A percentile compares a stretch with the other conserved stretches of the same genome.
These are phyloP conservation scores for Astrephomene gubernaculifera DNA, from an alignment of 139 green algal genomes.

Conservation along the genomic window DNA sequence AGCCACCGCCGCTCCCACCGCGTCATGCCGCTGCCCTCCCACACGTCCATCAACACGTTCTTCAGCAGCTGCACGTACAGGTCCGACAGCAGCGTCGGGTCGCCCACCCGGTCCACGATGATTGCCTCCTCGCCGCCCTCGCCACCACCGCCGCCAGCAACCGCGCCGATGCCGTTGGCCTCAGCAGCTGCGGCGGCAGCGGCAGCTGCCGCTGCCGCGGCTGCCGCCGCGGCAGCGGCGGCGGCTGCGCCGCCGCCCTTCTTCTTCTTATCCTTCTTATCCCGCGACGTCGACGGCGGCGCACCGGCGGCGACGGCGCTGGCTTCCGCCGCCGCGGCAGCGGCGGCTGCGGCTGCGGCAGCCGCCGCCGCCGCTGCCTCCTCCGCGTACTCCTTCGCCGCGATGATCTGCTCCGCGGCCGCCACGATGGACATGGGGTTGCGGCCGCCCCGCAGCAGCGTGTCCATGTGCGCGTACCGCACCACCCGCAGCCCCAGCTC, in stretches of 20 bases:
- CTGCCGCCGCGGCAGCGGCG: not conserved
- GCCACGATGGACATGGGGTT: slow-evolving; percentile 5
- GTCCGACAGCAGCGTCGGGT: slow-evolving; percentile 30
- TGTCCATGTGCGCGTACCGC: slow-evolving; percentile 39
- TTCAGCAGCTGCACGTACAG: slow-evolving; percentile 46
- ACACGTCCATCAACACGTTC: slow-evolving; percentile 42
- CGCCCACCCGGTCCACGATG: slow-evolving; percentile 17
- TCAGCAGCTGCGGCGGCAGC: not conserved
- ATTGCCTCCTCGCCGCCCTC: slow-evolving; percentile 13
- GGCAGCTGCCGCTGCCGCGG: not conserved
- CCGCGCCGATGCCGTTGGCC: not conserved
- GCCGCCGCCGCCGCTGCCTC: not conserved
- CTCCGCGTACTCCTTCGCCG: slow-evolving; percentile 18
- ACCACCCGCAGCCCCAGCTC: slow-evolving; percentile 31
- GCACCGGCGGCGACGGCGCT: slow-evolving; percentile 14
- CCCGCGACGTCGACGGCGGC: not conserved
- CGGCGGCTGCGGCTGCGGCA: slow-evolving; percentile 2
- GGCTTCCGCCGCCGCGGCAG: not conserved
- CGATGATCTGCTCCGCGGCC: slow-evolving; percentile 28
- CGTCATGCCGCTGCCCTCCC: slow-evolving; percentile 26
- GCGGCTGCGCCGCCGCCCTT: slow-evolving; percentile 4
- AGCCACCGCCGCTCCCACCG: slow-evolving; percentile 29
- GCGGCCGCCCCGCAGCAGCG: slow-evolving; percentile 21
- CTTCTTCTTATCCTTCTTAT: slow-evolving; percentile 2
- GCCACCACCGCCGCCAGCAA: not conserved